Base-by-base conservation (phyloP, 352 stramenopile species). In the Thalassiosira sp. region DNA sequence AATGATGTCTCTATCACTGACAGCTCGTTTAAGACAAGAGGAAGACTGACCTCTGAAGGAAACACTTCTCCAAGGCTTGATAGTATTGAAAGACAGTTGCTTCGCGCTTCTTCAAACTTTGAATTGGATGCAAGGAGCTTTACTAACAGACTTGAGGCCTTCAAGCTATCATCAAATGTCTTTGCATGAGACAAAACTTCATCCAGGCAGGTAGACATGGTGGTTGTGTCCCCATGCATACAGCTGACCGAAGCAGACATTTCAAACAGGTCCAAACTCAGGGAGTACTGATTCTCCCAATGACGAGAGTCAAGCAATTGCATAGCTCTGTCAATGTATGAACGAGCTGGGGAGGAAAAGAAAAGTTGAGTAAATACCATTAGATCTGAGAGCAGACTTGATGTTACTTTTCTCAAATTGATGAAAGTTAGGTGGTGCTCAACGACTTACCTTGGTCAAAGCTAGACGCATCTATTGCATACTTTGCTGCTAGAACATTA, bases 221-320 rank as follows among this genome's bases (percentile, higher is more conserved):
- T 37, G n/a, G 5, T 27, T 18, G 27, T 42, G 10, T 72, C 37
- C 1, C 68, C 68, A 37, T 27, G 1, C 11, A 72, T 60, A n/a
- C 16, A 65, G 42, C 33, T 53, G 7, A 72, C 42, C n/a, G 25
- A 15, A 24, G 59, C 58, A 1, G 42, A 66, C 49, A 60, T 52
- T 59, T 71, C 60, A 46, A 43, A 78, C 7, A 78, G 37, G 2
- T 72, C 40, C 25, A 78, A 42, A 46, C 37, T 56, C n/a, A 78
- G 46, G 2, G 58, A 62, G 40, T 78, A 78, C 16, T 78, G 48
- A n/a, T 15, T 28, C 20, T 48, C 10, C 69, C 69, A 78, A 33
- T 71, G 59, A 57, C 61, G 48, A 13, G 15, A n/a, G 18, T 72
- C 18, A 11, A 78, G 69, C 22, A 78, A 22, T 28, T 45, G 16